Conservation (phyloP, 108 stramenopile species). For the Skeletonema marinoi region DNA sequence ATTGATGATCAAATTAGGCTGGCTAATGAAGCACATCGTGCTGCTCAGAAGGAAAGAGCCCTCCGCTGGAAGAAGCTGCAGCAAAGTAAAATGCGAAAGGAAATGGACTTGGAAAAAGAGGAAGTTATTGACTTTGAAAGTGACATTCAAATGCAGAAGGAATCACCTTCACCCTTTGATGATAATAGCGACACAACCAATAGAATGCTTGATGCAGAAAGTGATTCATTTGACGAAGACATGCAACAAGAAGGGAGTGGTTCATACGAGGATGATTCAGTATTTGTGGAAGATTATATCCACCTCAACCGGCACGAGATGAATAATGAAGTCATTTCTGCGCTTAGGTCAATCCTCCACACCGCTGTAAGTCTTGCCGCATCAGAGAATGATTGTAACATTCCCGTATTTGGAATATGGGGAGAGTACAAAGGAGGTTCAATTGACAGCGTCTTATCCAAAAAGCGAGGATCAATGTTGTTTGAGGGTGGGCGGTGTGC, state of each 20-base stretch:
- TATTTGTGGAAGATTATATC: conserved; percentile 4
- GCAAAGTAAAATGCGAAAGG: not conserved
- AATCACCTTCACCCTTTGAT: not conserved
- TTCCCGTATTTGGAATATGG: conserved; percentile 86
- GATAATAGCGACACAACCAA: conserved; percentile 5
- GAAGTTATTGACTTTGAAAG: not conserved
- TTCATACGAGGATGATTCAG: conserved; percentile 4
- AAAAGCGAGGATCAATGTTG: not conserved
- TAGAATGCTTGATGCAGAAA: not conserved
- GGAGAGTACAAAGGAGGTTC: conserved; percentile 49
- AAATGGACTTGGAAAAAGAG: not conserved
- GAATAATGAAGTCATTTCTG: conserved; percentile 25
- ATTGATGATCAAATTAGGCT: conserved; percentile 16
- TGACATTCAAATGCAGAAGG: not conserved
- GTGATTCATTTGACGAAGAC: conserved; percentile 1
- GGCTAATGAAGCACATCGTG: conserved; percentile 16
- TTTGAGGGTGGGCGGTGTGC: conserved; percentile 4
- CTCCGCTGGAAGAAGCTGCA: not conserved
- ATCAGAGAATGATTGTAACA: conserved; percentile 60
- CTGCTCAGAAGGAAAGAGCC: conserved; percentile 11
- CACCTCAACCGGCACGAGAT: conserved; percentile 24
- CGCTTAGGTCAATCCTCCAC: conserved; percentile 52
- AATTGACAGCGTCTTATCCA: not conserved
- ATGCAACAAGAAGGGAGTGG: not conserved
- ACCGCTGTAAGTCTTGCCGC: conserved; percentile 73